phyloP scores from a whole-genome alignment of 139 green algal genomes.

The Chlamydomonas sp. region DNA sequence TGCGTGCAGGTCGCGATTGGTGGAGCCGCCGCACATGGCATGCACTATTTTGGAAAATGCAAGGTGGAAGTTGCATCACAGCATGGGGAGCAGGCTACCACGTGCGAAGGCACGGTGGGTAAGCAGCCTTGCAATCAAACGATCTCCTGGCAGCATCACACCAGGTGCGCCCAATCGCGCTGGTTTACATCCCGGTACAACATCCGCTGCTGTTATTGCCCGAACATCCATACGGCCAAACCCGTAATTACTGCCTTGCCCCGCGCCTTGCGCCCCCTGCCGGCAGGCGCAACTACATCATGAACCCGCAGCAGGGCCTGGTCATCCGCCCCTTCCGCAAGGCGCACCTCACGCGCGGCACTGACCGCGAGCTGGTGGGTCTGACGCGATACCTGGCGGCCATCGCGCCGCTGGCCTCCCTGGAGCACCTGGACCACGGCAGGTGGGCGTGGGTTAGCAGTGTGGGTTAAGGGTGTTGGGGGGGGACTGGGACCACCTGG shows the following conservation, averaged over 20 bases:
- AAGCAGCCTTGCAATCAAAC: background rate
- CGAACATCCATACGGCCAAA: background rate
- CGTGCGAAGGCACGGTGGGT: background rate
- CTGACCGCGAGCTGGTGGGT: slow-evolving; percentile 88
- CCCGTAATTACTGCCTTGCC: background rate
- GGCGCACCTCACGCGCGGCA: slow-evolving; percentile 75
- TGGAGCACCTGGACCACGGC: slow-evolving; percentile 79
- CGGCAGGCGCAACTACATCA: slow-evolving; percentile 90
- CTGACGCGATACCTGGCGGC: slow-evolving; percentile 85
- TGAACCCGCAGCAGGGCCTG: slow-evolving; percentile 94
- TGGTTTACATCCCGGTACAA: background rate
- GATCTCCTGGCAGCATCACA: background rate
- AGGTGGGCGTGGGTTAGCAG: slow-evolving; percentile 55
- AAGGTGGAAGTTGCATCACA: background rate
- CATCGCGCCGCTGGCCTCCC: slow-evolving; percentile 72
- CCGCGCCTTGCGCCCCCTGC: background rate
- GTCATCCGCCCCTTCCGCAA: slow-evolving; percentile 92
- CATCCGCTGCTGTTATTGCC: too few species aligned
- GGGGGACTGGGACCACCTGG: too few species aligned
- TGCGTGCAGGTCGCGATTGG: background rate
- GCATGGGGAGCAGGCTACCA: background rate
- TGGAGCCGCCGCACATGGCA: background rate
- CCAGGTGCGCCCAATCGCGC: background rate
- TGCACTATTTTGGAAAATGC: background rate
- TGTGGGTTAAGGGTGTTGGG: too few species aligned